Base-by-base conservation (phyloP, 2,329 filamentous ascomycete species). In the Apiospora phragmitis region DNA sequence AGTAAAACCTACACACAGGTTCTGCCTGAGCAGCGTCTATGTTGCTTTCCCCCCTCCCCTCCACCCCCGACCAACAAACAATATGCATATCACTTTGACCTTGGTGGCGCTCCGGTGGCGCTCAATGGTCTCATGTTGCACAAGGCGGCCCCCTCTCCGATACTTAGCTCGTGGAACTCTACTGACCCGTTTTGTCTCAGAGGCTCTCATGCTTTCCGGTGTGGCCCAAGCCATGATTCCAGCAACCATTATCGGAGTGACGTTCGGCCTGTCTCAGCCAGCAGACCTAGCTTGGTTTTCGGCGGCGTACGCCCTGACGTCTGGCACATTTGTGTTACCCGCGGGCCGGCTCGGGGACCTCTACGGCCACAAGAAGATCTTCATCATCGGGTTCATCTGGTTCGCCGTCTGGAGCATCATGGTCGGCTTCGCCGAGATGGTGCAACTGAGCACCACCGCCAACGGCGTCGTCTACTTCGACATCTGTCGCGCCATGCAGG, bases 321-420 rank as follows among this genome's bases (percentile, higher is more conserved):
- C 85, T 2, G 85, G 86, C 14, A 86, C 83, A 5, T 86, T 87
- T 74, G 86, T 87, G 68, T 79, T 87, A 11, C 74, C 85, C 3
- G 82, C 84, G 1, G 86, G 85, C 0, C 81, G 85, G 3, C 79
- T 87, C 3, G 85, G 85, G 16, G 85, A 87, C 75, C 72, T 86
- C 41, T 86, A 83, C 70, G 86, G 86, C 8, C 83, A 86, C 75
- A 86, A 85, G 76, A 79, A 75, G 4, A 80, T 87, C 71, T 81
- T 88, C 70, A 74, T 88, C 32, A 76, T 85, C 41, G 86, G 86
- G 0, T 87, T 83, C 71, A 66, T 78, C 47, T 88, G 86, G 85
- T 85, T 86, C 71, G 83, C 80, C 1, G 47, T 87, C 1, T 86
- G 82, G 81, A 85, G 83, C 18, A 71, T 85, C 21, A 75, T 86